Evolutionary conservation across 768 basidiomycete species (phyloP), one percentile per base, ranked within the genome.

Genomic region (Clathrus columnatus): DNA sequence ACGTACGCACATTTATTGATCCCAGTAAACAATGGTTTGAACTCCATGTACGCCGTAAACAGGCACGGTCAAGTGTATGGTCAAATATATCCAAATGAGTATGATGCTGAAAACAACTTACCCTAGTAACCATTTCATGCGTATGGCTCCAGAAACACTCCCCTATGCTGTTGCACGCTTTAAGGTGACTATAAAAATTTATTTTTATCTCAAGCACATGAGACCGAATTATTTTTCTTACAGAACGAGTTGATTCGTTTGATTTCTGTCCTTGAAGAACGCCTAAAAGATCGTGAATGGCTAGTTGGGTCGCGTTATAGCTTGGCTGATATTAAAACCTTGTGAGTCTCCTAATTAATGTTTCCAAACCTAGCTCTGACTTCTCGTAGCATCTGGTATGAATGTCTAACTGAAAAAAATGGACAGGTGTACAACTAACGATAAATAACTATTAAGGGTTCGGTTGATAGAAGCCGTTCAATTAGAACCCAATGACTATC

Each of bases 191-290:
- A 28, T 11, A 18, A n/a, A 4, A n/a, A n/a, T 5, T 18, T 29
- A 11, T 1, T 6, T 2, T 21, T n/a, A 23, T n/a, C n/a, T 46
- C 5, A 24, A 16, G n/a, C n/a, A 4, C 16, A n/a, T 48, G 46
- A 32, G 21, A 20, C 16, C 26, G 4, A 69, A 70, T 60, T 68
- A 28, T 14, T 14, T 5, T 36, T 6, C 20, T 1, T n/a, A 11
- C 14, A 55, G 20, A 82, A 90, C 26, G 93, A 95, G 74, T 89
- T 88, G 1, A 82, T 80, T 61, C 80, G 93, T 23, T 75, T 94
- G 20, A 92, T 86, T 65, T 73, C 80, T 18, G 92, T 94, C 2
- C 77, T 94, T 45, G 82, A 94, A 62, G 81, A 83, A 50, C 81
- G 86, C 21, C 77, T 94, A 17, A 68, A 73, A 47, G 80, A 74